A percentile compares a stretch with the other conserved stretches of the same genome.
Evolutionary conservation across 2,329 filamentous ascomycete genomes (phyloP).

Genomic region (Aspergillus thermomutatus): DNA sequence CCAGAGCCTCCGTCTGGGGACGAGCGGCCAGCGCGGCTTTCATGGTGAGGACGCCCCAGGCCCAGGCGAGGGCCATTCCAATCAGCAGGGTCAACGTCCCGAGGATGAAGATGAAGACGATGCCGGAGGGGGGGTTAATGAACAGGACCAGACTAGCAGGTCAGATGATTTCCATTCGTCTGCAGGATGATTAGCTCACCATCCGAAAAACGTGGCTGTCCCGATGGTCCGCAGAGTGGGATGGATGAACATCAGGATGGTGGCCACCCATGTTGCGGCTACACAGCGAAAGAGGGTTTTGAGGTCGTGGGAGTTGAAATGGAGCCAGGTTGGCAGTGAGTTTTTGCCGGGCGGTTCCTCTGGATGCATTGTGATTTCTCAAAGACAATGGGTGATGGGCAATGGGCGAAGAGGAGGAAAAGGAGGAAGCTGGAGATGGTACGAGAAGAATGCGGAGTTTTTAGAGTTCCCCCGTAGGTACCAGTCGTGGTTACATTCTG

Average conservation of each 20-base stretch:
- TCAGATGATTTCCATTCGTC: background rate
- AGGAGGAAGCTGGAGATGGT: background rate
- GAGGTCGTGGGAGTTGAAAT: conserved; percentile 48
- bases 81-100: conserved; percentile 42
- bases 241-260: conserved; percentile 47
- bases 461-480: background rate
- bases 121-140: conserved; percentile 45
- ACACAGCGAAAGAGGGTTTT: conserved; percentile 49
- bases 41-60: conserved; percentile 49
- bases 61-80: conserved; percentile 48
- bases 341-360: background rate
- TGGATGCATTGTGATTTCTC: background rate
- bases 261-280: conserved; percentile 45
- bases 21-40: conserved; percentile 45
- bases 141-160: conserved; percentile 35
- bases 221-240: conserved; percentile 43
- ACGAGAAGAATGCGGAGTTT: background rate
- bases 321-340: conserved; percentile 12
- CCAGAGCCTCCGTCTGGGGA: conserved; percentile 35
- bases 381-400: background rate
- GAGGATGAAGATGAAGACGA: conserved; percentile 45
- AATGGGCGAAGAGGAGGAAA: background rate
- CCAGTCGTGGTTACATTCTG: background rate
- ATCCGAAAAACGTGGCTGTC: conserved; percentile 46
- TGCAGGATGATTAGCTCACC: conserved; percentile 9